Conservation (phyloP, 1,139 yeast species). For the Lodderomyces metapsilosis region DNA sequence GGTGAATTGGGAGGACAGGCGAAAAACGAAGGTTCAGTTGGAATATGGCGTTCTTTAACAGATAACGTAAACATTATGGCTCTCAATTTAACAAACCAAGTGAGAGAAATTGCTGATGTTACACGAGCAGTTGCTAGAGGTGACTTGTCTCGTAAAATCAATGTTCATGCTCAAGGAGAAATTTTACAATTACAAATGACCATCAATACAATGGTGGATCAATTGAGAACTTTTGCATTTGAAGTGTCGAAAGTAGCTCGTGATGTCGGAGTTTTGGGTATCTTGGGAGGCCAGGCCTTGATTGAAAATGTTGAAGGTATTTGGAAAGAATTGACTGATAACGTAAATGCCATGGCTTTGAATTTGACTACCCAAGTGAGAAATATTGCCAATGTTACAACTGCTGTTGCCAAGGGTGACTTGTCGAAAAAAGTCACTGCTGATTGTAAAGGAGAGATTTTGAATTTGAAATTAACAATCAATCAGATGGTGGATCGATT, state of each 20-base stretch:
- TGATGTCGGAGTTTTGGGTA: constrained; percentile 87
- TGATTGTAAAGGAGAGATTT: constrained; percentile 84
- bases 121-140: constrained; percentile 84
- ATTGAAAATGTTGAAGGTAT: constrained; percentile 84
- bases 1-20: constrained; percentile 91
- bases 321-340: constrained; percentile 86
- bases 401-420: constrained; percentile 92
- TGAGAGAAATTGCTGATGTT: constrained; percentile 84
- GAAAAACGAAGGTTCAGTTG: constrained; percentile 77
- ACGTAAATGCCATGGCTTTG: constrained; percentile 88
- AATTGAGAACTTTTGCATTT: constrained; percentile 80
- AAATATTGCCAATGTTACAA: constrained; percentile 86
- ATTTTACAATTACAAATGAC: constrained; percentile 76
- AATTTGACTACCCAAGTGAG: constrained; percentile 85
- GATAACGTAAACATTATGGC: constrained; percentile 90
- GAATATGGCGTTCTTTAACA: constrained; percentile 82
- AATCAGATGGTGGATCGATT: constrained; percentile 86
- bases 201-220: constrained; percentile 85
- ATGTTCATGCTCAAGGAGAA: constrained; percentile 84
- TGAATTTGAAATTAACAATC: constrained; percentile 77
- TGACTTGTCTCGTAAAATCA: constrained; percentile 71
- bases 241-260: constrained; percentile 87
- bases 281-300: constrained; percentile 84
- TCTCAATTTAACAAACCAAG: constrained; percentile 76
- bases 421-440: constrained; percentile 83